Evolutionary conservation across 495 filamentous ascomycete species (phyloP), one percentile per base, ranked within the genome.

Genomic region (Extremus antarcticus): DNA sequence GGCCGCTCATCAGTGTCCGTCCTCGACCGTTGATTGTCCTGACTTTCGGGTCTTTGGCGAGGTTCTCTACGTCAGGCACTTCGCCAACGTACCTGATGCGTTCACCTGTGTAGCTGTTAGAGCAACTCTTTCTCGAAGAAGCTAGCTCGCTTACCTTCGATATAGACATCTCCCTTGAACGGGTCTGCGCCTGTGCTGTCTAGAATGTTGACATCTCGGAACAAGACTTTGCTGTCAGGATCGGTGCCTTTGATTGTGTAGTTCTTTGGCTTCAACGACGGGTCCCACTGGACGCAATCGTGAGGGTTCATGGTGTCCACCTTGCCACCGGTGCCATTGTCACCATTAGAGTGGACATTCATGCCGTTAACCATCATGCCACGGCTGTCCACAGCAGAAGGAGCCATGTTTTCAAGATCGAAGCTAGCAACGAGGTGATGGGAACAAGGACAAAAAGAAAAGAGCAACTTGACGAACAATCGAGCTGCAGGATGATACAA

Each of bases 151-250:
- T 7, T 49, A 65, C 65, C 66, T 62, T 70, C 60, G 25, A 78
- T 71, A 15, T 75, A 64, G 0, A 78, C 73, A 62, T 76, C 73
- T 8, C 75, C 75, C n/a, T 53, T 61, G 57, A 75, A 78, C 0
- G 73, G 71, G 16, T 70, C 68, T 7, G 53, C 45, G 2, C 75
- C 75, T 19, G 74, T 76, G 8, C 70, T 71, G 45, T 78, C 75
- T 0, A 78, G 53, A 39, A 78, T 76, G n/a, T 71, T 69, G 11
- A 77, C 75, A 58, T 77, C 69, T 17, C 63, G 55, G 45, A 78
- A 70, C 1, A 78, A 62, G 19, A 76, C 67, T 47, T 63, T 69
- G 21, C 70, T 70, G 7, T 68, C 55, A 2, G 65, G 51, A 49
- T 61, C 56, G 0, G 73, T 74, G 15, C 72, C 72, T 22, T 62